Evolutionary conservation across 768 basidiomycete genomes (phyloP), one percentile per base, ranked within the genome.

Genomic region (Mycena rosella): DNA sequence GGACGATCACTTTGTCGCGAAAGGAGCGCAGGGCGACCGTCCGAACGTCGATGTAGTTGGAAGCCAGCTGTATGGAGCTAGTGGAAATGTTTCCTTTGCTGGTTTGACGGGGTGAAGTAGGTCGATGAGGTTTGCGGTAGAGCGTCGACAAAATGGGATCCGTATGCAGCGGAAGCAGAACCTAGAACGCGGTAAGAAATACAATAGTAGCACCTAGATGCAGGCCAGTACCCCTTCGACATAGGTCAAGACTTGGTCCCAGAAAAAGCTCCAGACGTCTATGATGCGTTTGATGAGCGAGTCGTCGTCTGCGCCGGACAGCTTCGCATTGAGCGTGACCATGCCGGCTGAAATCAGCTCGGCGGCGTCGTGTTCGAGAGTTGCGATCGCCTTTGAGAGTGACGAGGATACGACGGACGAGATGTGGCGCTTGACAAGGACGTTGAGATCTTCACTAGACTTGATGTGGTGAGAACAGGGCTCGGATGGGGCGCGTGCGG

Each of bases 201-300:
- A 47, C n/a, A 60, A 29, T 38, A 47, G 24, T 17, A 36, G 34
- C 30, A 9, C 18, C 44, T 26, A 44, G 4, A 24, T 2, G n/a
- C 3, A n/a, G 5, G 27, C 13, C 84, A 90, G 75, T 73, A 95
- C 94, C 60, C 93, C 94, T 85, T 96, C 94, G 36, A 95, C 83
- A 75, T 96, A 96, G 10, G 94, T 92, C 9, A 96, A 81, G 29
- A 96, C 90, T 67, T 93, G 90, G 72, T 92, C 92, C 92, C 94
- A 97, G 79, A 98, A 98, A 83, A 97, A 96, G 17, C 86, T 88
- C 96, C 96, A 98, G 20, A 93, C 85, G 72, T 96, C 95, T 2
- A 96, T 93, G 20, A 97, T 85, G 30, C 94, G 85, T 6, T 83
- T 82, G 7, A 96, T 81, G 18, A 98, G 83, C 74, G 91, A 88